phyloP scores from a whole-genome alignment of 225 moss, liverwort and hornwort species.

The Thuidium tamariscinum region DNA sequence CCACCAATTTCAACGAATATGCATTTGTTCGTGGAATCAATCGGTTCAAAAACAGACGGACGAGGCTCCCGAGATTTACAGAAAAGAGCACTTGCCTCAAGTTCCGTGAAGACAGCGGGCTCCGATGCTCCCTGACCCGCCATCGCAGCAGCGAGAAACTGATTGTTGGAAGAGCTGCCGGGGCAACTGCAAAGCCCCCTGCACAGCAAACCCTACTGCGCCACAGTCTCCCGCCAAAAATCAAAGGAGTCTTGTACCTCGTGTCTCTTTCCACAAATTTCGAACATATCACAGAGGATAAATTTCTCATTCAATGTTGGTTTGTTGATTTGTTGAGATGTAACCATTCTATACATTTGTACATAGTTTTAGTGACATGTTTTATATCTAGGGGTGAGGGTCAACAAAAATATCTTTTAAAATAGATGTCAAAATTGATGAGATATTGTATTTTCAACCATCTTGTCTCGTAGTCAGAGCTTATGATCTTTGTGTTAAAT shows the following conservation, averaged over 20 bases:
- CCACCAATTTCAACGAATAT: neutral
- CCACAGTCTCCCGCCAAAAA: neutral
- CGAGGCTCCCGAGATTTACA: neutral
- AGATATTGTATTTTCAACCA: neutral
- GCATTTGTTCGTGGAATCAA: neutral
- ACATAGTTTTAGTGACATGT: neutral
- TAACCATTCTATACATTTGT: neutral
- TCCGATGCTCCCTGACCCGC: constrained; percentile 45
- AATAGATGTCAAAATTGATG: fast-evolving
- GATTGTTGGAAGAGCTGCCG: neutral
- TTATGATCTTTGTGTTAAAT: too few relatives aligned
- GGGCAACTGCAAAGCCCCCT: neutral
- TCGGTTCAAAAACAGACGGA: neutral
- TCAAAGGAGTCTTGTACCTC: neutral
- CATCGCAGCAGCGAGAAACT: constrained; percentile 11
- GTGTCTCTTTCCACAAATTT: neutral
- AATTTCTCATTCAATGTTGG: neutral
- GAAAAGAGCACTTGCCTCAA: constrained; percentile 26
- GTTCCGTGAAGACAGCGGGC: constrained; percentile 45
- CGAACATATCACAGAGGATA: too few relatives aligned
- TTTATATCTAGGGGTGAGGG: fast-evolving
- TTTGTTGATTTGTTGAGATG: neutral
- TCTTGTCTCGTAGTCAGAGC: too few relatives aligned
- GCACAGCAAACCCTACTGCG: neutral
- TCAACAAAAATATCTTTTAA: fast-evolving